Base-by-base conservation (phyloP, 23 red algal species). In the Agarophyton chilense region DNA sequence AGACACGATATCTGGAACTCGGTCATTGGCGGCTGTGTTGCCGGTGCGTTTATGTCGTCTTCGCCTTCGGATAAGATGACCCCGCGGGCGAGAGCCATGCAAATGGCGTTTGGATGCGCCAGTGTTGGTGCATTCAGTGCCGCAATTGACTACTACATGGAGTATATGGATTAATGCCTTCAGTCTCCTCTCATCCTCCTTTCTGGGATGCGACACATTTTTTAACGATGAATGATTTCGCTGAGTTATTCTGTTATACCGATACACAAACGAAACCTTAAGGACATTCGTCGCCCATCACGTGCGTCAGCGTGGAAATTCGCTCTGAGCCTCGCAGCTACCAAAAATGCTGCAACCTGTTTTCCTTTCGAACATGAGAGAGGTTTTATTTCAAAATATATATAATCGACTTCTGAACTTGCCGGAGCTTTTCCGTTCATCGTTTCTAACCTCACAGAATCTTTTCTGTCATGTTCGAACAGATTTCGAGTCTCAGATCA, bases 1-100 rank as follows among this genome's bases (percentile, higher is more conserved):
- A 83, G 89, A 57, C 97, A 99, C 78, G 97, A 99, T 67, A 87
- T 99, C 35, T 99, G 90, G 90, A 99, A 99, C 68, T 85, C 86
- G 17, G 58, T 95, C 35, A 85, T 94, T 13, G 97, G 89, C 28
- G 97, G 97, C n/a, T 99, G 97, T 92, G 75, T 61, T 42, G 93
- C 97, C 7, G 97, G 97, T 11, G 97, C 93, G 21, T 78, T 86
- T 50, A 90, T 99, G 63, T 79, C 97, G 32, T 91, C 97, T 22
- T 52, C 81, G 60, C 97, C 97, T 22, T 76, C 78, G 28, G 66
- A 78, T 41, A 70, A 19, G 42, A 91, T 99, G 52, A 47, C 79
- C 4, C 76, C 77, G 14, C 88, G 88, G 33, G 93, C 93, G 9
- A 88, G 97, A 55, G 89, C 83, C 10, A 79, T 47, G 54, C 94